Evolutionary conservation across 1,139 yeast species (phyloP).

Genomic region (Kluyveromyces sp.): DNA sequence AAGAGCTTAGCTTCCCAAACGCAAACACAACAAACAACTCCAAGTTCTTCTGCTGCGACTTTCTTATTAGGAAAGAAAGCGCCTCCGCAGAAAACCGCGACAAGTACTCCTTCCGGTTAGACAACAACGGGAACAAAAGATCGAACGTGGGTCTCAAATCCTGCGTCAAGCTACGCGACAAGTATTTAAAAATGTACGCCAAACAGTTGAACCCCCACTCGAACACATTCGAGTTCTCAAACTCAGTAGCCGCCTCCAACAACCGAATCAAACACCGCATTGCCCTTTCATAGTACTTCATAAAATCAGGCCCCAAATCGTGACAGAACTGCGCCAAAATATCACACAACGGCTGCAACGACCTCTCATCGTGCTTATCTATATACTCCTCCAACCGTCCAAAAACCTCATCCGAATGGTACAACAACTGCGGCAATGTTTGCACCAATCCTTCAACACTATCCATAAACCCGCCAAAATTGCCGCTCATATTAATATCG

Average conservation of each 20-base stretch:
- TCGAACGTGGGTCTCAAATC: constrained; percentile 65
- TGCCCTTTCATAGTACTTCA: constrained; percentile 54
- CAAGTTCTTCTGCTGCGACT: constrained; percentile 47
- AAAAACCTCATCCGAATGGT: constrained; percentile 60
- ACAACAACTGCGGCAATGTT: constrained; percentile 73
- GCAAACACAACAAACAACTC: constrained; percentile 42
- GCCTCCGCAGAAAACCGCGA: constrained; percentile 89
- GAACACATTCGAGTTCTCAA: constrained; percentile 45
- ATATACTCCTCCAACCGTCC: constrained; percentile 45
- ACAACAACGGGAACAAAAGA: constrained; percentile 56
- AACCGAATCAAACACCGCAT: constrained; percentile 46
- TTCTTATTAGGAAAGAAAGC: constrained; percentile 71
- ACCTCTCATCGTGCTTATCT: constrained; percentile 50
- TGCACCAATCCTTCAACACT: constrained; percentile 49
- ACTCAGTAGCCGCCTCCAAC: constrained; percentile 40
- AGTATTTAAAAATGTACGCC: constrained; percentile 84
- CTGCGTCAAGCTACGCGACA: constrained; percentile 53
- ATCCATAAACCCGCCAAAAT: constrained; percentile 57
- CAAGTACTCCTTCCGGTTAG: constrained; percentile 52
- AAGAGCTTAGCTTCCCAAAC: constrained; percentile 39
- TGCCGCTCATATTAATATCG: constrained; percentile 73
- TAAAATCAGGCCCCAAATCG: constrained; percentile 87
- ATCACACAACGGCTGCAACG: constrained; percentile 78
- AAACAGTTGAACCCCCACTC: constrained; percentile 82
- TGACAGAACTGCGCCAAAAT: constrained; percentile 79